A percentile compares a stretch with the other conserved stretches of the same genome.
Conservation (phyloP, 345 rosid genomes). For the Rhizophora apiculata region DNA sequence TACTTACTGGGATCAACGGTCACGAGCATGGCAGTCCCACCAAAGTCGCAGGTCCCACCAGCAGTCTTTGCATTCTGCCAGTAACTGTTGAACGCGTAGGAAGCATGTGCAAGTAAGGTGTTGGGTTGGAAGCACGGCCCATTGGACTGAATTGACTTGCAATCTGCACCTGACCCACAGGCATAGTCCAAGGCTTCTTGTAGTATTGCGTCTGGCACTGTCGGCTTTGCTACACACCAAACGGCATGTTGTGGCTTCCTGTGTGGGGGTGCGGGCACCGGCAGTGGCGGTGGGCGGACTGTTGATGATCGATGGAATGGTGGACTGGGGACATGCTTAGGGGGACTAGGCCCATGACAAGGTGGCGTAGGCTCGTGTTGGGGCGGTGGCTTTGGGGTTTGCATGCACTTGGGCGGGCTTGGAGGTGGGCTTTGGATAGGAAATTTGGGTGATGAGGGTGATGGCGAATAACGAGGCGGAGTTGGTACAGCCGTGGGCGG, state of each 20-base stretch:
- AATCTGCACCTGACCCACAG: constrained; percentile 47
- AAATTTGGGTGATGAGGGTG: constrained; percentile 14
- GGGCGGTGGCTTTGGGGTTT: not conserved
- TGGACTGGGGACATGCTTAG: constrained; percentile 14
- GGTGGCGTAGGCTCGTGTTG: not conserved
- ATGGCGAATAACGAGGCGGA: not conserved
- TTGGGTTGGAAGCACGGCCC: constrained; percentile 41
- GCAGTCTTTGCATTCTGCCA: constrained; percentile 35
- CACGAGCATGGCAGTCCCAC: constrained; percentile 49
- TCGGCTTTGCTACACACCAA: constrained; percentile 52
- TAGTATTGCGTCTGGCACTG: constrained; percentile 32
- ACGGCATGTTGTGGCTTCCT: constrained; percentile 11
- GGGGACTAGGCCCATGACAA: constrained; percentile 14
- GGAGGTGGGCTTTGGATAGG: constrained; percentile 7
- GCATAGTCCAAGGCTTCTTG: constrained; percentile 50
- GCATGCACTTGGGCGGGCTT: not conserved
- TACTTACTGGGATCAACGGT: constrained; percentile 46
- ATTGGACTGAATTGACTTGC: constrained; percentile 36
- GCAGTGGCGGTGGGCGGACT: constrained; percentile 6
- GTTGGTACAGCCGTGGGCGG: not conserved
- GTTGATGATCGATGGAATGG: constrained; percentile 6
- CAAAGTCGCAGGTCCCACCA: constrained; percentile 52
- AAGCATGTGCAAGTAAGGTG: constrained; percentile 39
- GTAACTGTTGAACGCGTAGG: constrained; percentile 49
- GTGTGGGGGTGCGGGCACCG: constrained; percentile 18